Percentiles rank a stretch among this genome's conserved stretches.
phyloP scores from a whole-genome alignment of 331 rosid species.

The Malus hybrid region DNA sequence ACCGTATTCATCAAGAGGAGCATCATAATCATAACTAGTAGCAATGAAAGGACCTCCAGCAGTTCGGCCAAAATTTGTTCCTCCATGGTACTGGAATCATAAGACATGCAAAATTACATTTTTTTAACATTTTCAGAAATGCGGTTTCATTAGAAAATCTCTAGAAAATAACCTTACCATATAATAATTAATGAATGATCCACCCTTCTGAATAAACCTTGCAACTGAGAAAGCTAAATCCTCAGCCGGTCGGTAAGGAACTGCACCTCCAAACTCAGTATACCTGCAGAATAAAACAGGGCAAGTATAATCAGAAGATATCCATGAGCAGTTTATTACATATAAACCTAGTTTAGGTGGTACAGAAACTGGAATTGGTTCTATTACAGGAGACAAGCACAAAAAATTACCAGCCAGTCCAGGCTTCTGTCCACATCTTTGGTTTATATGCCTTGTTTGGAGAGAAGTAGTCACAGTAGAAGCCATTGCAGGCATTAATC shows the following conservation, averaged over 20 bases:
- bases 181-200: constrained; percentile 82
- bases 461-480: constrained; percentile 81
- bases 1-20: constrained; percentile 98
- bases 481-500: constrained; percentile 88
- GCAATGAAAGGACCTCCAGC: constrained; percentile 98
- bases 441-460: constrained; percentile 84
- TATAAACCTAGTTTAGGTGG: neutral
- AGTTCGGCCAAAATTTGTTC: constrained; percentile 97
- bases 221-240: constrained; percentile 95
- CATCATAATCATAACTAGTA: constrained; percentile 96
- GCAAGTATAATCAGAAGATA: neutral
- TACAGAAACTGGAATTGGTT: neutral
- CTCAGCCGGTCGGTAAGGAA: constrained; percentile 90
- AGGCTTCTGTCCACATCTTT: constrained; percentile 95
- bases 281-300: constrained; percentile 42
- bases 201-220: constrained; percentile 91
- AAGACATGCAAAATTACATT: constrained; percentile 6
- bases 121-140: constrained; percentile 3
- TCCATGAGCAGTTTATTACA: neutral
- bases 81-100: constrained; percentile 78
- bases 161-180: constrained; percentile 51
- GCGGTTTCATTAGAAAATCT: neutral
- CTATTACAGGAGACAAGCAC: constrained; percentile 8
- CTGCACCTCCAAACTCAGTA: constrained; percentile 91
- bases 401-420: constrained; percentile 73